A percentile compares a stretch with the other conserved stretches of the same genome.
These are phyloP conservation scores for Saturnispora bothae DNA, from an alignment of 805 yeast species.

Conservation along the genomic window DNA sequence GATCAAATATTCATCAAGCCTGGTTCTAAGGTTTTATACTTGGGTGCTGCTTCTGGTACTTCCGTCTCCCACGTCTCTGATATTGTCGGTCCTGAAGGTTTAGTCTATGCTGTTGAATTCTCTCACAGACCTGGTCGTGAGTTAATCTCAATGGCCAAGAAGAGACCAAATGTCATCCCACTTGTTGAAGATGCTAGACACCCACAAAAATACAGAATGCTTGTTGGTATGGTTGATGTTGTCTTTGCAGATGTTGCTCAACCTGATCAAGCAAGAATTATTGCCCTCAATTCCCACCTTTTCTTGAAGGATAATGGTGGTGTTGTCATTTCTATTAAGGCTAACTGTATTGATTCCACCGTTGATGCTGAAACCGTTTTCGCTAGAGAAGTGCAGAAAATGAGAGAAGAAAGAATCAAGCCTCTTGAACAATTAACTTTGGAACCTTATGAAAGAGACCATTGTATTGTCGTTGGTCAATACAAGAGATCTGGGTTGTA, in stretches of 20 bases:
- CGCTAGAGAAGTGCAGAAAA: conserved; percentile 98
- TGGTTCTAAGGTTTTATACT: conserved; percentile 92
- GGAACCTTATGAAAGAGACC: conserved; percentile 99
- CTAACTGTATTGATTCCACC: conserved; percentile 99
- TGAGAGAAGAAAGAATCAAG: conserved; percentile 97
- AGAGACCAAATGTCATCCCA: conserved; percentile 98
- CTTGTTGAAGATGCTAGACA: conserved; percentile 99
- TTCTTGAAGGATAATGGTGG: conserved; percentile 98
- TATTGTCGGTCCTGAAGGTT: conserved; percentile 98
- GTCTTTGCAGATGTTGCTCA: conserved; percentile 99
- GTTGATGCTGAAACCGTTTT: conserved; percentile 99
- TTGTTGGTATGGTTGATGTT: conserved; percentile 96
- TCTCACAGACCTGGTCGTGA: conserved; percentile 99
- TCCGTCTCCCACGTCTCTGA: conserved; percentile 98
- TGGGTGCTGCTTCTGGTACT: conserved; percentile 99
- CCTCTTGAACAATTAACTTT: conserved; percentile 97
- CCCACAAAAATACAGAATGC: conserved; percentile 99
- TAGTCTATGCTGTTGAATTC: conserved; percentile 98
- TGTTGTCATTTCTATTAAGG: conserved; percentile 97
- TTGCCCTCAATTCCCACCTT: conserved; percentile 95
- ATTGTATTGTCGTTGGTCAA: conserved; percentile 96
- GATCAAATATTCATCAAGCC: conserved; percentile 97
- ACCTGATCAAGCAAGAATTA: conserved; percentile 99
- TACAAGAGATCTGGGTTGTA: conserved; percentile 81
- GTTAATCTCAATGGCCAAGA: conserved; percentile 98